Base-by-base conservation (phyloP, 805 yeast species). In the Nakazawaea anatomiae region DNA sequence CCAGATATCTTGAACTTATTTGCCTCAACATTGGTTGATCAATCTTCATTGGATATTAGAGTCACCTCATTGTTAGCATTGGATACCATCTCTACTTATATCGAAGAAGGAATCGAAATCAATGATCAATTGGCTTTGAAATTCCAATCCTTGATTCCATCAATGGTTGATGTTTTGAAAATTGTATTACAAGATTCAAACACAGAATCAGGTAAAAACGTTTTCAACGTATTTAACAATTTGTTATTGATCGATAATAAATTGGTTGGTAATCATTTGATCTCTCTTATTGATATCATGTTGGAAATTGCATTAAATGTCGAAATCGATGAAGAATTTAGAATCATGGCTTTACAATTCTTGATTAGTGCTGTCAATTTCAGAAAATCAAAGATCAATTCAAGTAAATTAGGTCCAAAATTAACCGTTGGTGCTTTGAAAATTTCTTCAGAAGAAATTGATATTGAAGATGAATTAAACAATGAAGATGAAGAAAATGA, bases 401-500 rank as follows among this genome's bases (percentile, higher is more conserved):
- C 88, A 58, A 83, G 86, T 64, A 89, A 89, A 70, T 73, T 91
- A 57, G 99, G 97, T 53, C 91, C 89, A 43, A 80, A 77, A 51
- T 77, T 94, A 59, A 82, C 94, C 42, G 67, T 79, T 55, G 77
- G 86, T 55, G 92, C 94, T 52, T 72, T 89, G 53, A 76, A 79
- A 58, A 82, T 92, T 56, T 85, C 94, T 28, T 77, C 90, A 55
- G 96, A 89, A 69, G 82, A 79, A 60, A 67, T 71, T 48, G 95
- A 87, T 60, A 81, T 85, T 50, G 94, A 87, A 57, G 84, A 79
- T 36, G 92, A 86, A 64, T 75, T 87, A 57, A 81, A 82, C 56
- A 83, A 80, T 54, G 92, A 87, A 61, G 91, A 86, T 56, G 96
- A 88, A 64, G 95, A 90, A 60, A 92, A 88, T 58, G 97, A 90